Evolutionary conservation across 2,329 filamentous ascomycete genomes (phyloP).

Genomic region (Botrytis aclada): DNA sequence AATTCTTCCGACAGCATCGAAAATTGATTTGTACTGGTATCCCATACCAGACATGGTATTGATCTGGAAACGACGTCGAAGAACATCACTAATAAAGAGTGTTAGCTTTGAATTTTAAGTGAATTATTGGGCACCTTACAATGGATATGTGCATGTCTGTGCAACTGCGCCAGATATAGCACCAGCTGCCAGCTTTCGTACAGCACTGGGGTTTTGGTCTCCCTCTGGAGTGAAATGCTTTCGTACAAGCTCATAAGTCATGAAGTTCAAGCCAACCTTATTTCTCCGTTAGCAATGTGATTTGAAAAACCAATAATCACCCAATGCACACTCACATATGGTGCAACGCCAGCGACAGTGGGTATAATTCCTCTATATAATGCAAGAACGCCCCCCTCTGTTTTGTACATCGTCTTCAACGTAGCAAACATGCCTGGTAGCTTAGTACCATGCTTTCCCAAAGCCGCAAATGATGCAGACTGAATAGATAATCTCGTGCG

Average conservation of each 20-base stretch:
- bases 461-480: slow-evolving; percentile 85
- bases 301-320: background rate
- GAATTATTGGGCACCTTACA: slow-evolving; percentile 58
- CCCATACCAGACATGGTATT: slow-evolving; percentile 99
- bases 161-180: slow-evolving; percentile 95
- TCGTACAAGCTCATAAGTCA: slow-evolving; percentile 91
- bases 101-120: slow-evolving; percentile 15
- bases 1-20: slow-evolving; percentile 80
- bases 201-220: slow-evolving; percentile 73
- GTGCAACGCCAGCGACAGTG: slow-evolving; percentile 91
- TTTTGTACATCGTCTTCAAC: slow-evolving; percentile 79
- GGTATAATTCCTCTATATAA: slow-evolving; percentile 94
- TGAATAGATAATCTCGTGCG: slow-evolving; percentile 94
- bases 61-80: slow-evolving; percentile 93
- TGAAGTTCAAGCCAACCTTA: slow-evolving; percentile 93
- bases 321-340: slow-evolving; percentile 63
- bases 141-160: slow-evolving; percentile 97
- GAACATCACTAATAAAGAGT: slow-evolving; percentile 69
- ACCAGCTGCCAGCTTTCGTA: slow-evolving; percentile 82
- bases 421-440: slow-evolving; percentile 92
- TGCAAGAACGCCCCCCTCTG: slow-evolving; percentile 78
- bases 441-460: slow-evolving; percentile 59
- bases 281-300: slow-evolving; percentile 11
- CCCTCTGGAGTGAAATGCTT: slow-evolving; percentile 83
- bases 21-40: slow-evolving; percentile 86